Evolutionary conservation across 139 green algal genomes (phyloP).

Genomic region (Zygnema circumcarinatum): DNA sequence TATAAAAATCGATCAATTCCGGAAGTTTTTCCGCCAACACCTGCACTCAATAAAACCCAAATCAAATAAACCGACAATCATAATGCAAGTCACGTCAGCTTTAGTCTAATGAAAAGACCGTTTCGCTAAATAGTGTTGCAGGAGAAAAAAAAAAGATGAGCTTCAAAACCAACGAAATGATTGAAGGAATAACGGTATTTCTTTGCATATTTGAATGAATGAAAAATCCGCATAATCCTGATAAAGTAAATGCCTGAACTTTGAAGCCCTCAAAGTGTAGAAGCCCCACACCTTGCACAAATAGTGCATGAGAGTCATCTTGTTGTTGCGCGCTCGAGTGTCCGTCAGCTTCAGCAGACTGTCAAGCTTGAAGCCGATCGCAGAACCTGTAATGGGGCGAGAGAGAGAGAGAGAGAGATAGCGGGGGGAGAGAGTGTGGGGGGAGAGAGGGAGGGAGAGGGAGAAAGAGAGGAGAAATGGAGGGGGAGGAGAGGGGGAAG

Average conservation of each 20-base stretch:
- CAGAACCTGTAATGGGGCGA: slow-evolving; percentile 32
- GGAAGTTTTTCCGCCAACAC: slow-evolving; percentile 50
- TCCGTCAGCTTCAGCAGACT: slow-evolving; percentile 60
- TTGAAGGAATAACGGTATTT: too few species aligned
- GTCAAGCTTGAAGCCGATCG: slow-evolving; percentile 59
- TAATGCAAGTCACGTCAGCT: not conserved
- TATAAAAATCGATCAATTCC: slow-evolving; percentile 41
- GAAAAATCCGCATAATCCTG: too few species aligned
- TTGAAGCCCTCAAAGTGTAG: too few species aligned
- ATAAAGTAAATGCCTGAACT: too few species aligned
- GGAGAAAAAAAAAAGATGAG: too few species aligned
- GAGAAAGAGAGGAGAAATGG: not conserved
- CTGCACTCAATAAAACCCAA: not conserved
- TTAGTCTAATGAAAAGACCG: too few species aligned
- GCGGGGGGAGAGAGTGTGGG: too few species aligned
- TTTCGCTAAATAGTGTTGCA: too few species aligned
- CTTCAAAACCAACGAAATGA: too few species aligned
- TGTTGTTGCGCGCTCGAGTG: slow-evolving; percentile 53
- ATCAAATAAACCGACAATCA: not conserved
- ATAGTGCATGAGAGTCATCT: slow-evolving; percentile 65
- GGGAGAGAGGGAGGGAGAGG: not conserved
- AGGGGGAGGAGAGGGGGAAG: too few species aligned
- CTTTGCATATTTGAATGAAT: too few species aligned
- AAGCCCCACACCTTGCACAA: slow-evolving; percentile 60
- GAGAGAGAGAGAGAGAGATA: too few species aligned